Conservation (phyloP, 148 eudicot genomes). For the Bassia scoparia region DNA sequence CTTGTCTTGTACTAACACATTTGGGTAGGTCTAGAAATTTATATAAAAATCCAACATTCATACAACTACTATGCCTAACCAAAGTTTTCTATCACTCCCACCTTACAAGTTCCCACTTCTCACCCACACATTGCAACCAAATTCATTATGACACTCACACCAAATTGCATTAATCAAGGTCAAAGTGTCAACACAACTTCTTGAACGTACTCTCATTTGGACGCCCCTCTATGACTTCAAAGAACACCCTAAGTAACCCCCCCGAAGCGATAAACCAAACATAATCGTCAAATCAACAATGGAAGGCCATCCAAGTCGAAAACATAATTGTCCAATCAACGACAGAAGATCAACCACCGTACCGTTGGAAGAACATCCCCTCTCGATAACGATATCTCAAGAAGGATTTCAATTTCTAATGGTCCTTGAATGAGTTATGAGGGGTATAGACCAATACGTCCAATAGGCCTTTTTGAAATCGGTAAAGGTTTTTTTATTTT, state of each 20-base stretch:
- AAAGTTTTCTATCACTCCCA: not conserved
- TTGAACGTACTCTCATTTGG: not conserved
- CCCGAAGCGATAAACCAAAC: no score
- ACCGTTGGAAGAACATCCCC: no score
- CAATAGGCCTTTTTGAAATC: no score
- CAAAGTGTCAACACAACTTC: not conserved
- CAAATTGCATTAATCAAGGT: conserved; percentile 1
- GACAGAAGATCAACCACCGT: no score
- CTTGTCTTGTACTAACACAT: conserved; percentile 8
- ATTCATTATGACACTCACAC: conserved; percentile 10
- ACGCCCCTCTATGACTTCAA: not conserved
- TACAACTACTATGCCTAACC: conserved; percentile 15
- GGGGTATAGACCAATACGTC: no score
- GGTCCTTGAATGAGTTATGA: no score
- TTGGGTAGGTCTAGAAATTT: conserved; percentile 15
- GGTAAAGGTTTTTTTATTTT: no score
- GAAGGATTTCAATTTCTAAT: no score
- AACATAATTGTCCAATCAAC: no score
- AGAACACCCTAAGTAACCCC: not conserved
- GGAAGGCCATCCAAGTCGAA: no score
- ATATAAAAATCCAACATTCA: not conserved
- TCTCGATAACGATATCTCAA: no score
- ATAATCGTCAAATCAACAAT: no score
- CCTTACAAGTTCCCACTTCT: conserved; percentile 1
- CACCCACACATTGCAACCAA: conserved; percentile 6